A percentile compares a stretch with the other conserved stretches of the same genome.
Conservation (phyloP, 768 basidiomycete genomes). For the Pisolithus orientalis region DNA sequence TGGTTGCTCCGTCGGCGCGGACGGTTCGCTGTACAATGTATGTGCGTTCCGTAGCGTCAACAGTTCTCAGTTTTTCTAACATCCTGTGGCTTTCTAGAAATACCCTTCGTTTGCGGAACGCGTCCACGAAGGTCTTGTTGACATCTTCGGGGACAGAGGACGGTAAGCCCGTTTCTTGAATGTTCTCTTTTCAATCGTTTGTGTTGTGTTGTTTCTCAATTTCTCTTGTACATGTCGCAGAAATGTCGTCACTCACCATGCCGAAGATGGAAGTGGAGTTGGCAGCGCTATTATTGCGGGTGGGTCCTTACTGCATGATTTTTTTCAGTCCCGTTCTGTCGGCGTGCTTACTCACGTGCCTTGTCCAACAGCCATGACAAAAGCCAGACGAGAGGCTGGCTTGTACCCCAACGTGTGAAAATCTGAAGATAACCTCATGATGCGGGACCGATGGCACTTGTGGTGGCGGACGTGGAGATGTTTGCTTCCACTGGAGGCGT, state of each 20-base stretch:
- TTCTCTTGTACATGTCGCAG: conserved; percentile 31
- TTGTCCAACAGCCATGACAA: conserved; percentile 72
- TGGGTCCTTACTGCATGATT: conserved; percentile 23
- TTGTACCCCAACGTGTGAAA: conserved; percentile 45
- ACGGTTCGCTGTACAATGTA: conserved; percentile 94
- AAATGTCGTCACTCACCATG: conserved; percentile 30
- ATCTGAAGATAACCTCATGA: neutral
- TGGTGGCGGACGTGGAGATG: too few relatives aligned
- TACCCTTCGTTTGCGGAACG: conserved; percentile 94
- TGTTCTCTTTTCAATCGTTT: neutral
- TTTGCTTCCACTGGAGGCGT: too few relatives aligned
- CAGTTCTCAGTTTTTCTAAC: neutral
- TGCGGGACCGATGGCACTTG: too few relatives aligned
- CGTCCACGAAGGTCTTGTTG: conserved; percentile 86
- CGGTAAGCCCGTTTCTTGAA: conserved; percentile 42
- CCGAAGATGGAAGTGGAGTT: conserved; percentile 69
- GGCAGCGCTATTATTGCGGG: conserved; percentile 95
- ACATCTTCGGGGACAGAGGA: conserved; percentile 96
- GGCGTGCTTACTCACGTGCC: neutral
- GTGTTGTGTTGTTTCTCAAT: conserved; percentile 53
- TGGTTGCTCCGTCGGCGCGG: conserved; percentile 84
- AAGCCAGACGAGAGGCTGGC: conserved; percentile 66
- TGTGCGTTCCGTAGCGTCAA: conserved; percentile 17
- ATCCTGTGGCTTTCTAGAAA: conserved; percentile 53
- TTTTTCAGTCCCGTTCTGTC: neutral